phyloP scores from a whole-genome alignment of 495 filamentous ascomycete genomes.

The Hypoxylon lenormandii region DNA sequence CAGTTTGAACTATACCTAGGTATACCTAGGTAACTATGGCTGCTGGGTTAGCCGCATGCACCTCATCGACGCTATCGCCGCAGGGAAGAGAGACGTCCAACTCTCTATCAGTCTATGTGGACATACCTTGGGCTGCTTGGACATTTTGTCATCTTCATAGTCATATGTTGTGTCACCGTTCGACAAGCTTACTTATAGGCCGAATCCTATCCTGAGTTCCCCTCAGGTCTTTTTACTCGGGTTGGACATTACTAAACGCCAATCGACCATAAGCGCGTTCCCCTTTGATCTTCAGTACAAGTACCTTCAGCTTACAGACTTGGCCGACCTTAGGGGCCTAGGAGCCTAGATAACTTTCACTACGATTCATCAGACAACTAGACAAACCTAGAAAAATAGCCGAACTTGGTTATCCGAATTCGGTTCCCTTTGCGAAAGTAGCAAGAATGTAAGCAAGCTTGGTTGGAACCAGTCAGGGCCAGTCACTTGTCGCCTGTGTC shows the following conservation, averaged over 20 bases:
- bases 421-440: slow-evolving; percentile 16
- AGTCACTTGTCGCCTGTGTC: not conserved
- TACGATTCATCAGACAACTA: not conserved
- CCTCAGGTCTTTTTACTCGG: not conserved
- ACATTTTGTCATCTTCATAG: slow-evolving; percentile 26
- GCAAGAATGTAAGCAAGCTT: slow-evolving; percentile 27
- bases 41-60: slow-evolving; percentile 28
- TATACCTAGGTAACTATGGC: too few relatives aligned
- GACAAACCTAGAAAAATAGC: slow-evolving; percentile 1
- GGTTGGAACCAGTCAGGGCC: slow-evolving; percentile 16
- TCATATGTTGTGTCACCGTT: slow-evolving; percentile 28
- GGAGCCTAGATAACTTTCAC: not conserved
- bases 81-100: not conserved
- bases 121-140: not conserved
- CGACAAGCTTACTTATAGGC: slow-evolving; percentile 38
- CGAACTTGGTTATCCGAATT: slow-evolving; percentile 7
- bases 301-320: not conserved
- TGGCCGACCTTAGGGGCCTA: not conserved
- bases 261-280: slow-evolving; percentile 26
- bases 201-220: slow-evolving; percentile 12
- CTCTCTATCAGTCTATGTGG: too few relatives aligned
- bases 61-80: slow-evolving; percentile 15
- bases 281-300: slow-evolving; percentile 5
- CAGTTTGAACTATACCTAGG: slow-evolving; percentile 31
- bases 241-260: slow-evolving; percentile 18